Conservation (phyloP, 2,329 filamentous ascomycete genomes). For the Myriosclerotinia scirpicola region DNA sequence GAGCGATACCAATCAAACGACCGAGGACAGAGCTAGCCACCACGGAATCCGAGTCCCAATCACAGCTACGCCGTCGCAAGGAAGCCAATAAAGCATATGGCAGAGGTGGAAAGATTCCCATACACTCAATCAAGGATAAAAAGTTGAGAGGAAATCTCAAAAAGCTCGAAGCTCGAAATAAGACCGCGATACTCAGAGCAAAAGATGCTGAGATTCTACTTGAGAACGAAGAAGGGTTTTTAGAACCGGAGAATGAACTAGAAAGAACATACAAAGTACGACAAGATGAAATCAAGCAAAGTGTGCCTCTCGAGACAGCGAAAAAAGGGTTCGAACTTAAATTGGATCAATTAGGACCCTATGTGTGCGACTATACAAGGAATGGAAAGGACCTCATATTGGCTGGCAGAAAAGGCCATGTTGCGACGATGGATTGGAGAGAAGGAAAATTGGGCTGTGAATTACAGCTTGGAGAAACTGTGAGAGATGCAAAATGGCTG, state of each 20-base stretch:
- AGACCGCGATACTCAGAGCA: constrained; percentile 76
- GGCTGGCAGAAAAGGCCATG: constrained; percentile 87
- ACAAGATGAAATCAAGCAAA: constrained; percentile 77
- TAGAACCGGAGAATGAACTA: constrained; percentile 84
- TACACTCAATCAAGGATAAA: constrained; percentile 78
- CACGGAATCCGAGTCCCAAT: constrained; percentile 36
- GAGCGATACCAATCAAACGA: constrained; percentile 52
- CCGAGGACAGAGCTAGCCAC: constrained; percentile 50
- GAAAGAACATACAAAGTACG: constrained; percentile 91
- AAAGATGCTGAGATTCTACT: constrained; percentile 95
- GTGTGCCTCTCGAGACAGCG: constrained; percentile 77
- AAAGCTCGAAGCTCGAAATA: constrained; percentile 77
- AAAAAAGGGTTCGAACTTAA: constrained; percentile 92
- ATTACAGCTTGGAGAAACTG: constrained; percentile 84
- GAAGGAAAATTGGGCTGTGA: constrained; percentile 90
- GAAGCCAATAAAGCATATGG: constrained; percentile 78
- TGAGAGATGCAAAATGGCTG: constrained; percentile 86
- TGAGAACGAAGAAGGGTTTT: constrained; percentile 80
- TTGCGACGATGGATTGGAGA: constrained; percentile 96
- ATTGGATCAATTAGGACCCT: constrained; percentile 79
- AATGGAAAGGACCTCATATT: constrained; percentile 86
- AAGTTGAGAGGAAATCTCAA: constrained; percentile 82
- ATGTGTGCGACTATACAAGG: constrained; percentile 82
- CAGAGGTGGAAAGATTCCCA: constrained; percentile 72
- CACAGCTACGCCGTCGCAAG: constrained; percentile 49